Evolutionary conservation across 768 basidiomycete species (phyloP), one percentile per base, ranked within the genome.

Genomic region (Dentipellis sp.): DNA sequence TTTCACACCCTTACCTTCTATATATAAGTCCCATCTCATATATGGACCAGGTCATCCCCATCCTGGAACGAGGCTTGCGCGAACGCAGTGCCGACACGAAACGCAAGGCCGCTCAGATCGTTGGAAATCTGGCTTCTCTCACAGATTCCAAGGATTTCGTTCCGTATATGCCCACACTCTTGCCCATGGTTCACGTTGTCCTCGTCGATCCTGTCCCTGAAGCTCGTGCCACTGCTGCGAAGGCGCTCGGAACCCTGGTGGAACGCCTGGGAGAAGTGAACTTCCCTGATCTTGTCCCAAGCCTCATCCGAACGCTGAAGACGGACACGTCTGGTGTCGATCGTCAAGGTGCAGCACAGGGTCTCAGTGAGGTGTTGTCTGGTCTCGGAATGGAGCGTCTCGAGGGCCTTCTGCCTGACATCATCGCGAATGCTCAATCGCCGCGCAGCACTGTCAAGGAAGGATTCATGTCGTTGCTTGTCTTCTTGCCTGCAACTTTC

Each of bases 381-480:
- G 94, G 93, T 17, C 81, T 98, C 34, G 97, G 97, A n/a, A 94
- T 97, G 88, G 94, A 98, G 59, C 80, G 94, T 48, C 78, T 99
- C 60, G 97, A 99, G 66, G 88, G 90, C 6, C 77, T 99, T 1
- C 78, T 98, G 2, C 97, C 97, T 0, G 92, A 95, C 62, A 93
- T 99, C 65, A 86, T 99, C 59, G 81, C 80, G 29, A 97, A 92
- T 67, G 91, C 94, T 2, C 84, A 89, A 62, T 94, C 91, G 49
- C 88, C 92, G 1, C 77, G 91, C 10, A 79, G 94, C 22, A 94
- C 93, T 23, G 89, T 98, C 42, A 82, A 94, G 37, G 97, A 98
- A 76, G 97, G 97, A 10, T 98, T 97, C 77, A 98, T 99, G 86
- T 97, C 94, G 0, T 76, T 98, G 11, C 82, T 99, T 37, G 93